Percentiles rank a stretch among this genome's conserved stretches.
Conservation (phyloP, 2,329 filamentous ascomycete species). For the Fonsecaea erecta region DNA sequence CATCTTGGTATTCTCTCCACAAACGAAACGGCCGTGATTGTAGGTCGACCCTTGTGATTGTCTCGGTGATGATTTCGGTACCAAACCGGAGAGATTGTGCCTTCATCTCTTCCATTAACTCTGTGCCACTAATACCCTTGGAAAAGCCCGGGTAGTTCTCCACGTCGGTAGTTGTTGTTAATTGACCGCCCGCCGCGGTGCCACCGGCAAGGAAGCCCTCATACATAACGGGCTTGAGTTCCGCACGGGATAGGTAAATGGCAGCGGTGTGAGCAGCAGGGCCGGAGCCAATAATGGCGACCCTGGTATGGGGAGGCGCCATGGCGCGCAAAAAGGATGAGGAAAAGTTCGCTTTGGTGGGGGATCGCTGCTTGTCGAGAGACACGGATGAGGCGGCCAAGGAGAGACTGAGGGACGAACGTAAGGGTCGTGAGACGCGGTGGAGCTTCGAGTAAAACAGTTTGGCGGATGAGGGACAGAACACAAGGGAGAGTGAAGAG, state of each 20-base stretch:
- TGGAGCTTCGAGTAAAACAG: conserved; percentile 81
- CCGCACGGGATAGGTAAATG: conserved; percentile 91
- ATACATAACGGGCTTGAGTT: conserved; percentile 92
- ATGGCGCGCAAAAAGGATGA: conserved; percentile 72
- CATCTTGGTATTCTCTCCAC: conserved; percentile 85
- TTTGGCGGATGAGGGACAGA: conserved; percentile 65
- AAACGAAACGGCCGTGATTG: conserved; percentile 85
- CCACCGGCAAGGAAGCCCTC: conserved; percentile 98
- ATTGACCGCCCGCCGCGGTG: conserved; percentile 91
- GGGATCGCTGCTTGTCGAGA: conserved; percentile 60
- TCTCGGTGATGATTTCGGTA: conserved; percentile 91
- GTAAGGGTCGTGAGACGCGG: conserved; percentile 66
- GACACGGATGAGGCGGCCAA: conserved; percentile 71
- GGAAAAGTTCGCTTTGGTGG: conserved; percentile 38
- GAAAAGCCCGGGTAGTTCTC: conserved; percentile 98
- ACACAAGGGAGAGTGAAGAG: background rate
- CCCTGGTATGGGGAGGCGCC: conserved; percentile 49
- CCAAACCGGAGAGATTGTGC: conserved; percentile 89
- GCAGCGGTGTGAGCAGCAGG: conserved; percentile 97
- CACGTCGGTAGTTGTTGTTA: conserved; percentile 97
- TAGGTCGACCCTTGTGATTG: conserved; percentile 85
- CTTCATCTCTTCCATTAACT: conserved; percentile 96
- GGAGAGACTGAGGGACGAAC: conserved; percentile 73
- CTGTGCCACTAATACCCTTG: conserved; percentile 80
- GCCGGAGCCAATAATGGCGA: conserved; percentile 78